Conservation (phyloP, 139 green algal species). For the Chlorella sorokiniana region DNA sequence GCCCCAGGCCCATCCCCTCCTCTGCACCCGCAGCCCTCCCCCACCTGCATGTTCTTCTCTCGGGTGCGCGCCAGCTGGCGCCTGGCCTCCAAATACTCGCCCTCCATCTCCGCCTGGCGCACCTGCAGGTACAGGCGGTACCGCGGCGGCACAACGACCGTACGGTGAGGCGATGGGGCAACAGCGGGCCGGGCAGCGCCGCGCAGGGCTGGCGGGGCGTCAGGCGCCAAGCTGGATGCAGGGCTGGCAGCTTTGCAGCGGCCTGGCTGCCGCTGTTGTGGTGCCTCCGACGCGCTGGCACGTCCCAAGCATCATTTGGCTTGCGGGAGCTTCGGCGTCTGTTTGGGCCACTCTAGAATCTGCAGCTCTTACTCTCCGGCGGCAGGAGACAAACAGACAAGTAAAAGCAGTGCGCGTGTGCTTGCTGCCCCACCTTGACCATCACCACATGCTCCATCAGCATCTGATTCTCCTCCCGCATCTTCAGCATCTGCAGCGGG, state of each 20-base stretch:
- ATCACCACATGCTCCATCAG: slow-evolving; percentile 69
- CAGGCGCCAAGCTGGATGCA: too few species aligned
- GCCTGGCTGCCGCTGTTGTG: too few species aligned
- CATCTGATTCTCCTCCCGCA: slow-evolving; percentile 59
- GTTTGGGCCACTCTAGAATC: too few species aligned
- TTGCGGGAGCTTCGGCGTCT: too few species aligned
- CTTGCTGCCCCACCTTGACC: slow-evolving; percentile 47
- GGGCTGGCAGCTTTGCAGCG: too few species aligned
- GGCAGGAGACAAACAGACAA: too few species aligned
- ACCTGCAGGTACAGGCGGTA: neutral
- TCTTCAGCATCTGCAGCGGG: slow-evolving; percentile 35
- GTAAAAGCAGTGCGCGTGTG: too few species aligned
- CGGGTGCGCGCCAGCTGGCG: slow-evolving; percentile 44
- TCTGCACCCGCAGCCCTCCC: neutral
- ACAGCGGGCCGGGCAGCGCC: too few species aligned
- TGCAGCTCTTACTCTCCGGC: too few species aligned
- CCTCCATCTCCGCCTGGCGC: slow-evolving; percentile 58
- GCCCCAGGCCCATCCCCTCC: neutral
- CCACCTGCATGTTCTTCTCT: slow-evolving; percentile 19
- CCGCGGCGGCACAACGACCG: neutral
- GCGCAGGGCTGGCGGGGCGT: too few species aligned
- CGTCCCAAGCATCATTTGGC: too few species aligned
- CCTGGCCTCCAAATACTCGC: slow-evolving; percentile 56
- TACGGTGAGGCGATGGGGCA: neutral
- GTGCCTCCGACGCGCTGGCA: too few species aligned